Percentiles rank a stretch among this genome's conserved stretches.
These are phyloP conservation scores for Thermoascus crustaceus DNA, from an alignment of 2,329 filamentous ascomycete species.

Conservation along the genomic window DNA sequence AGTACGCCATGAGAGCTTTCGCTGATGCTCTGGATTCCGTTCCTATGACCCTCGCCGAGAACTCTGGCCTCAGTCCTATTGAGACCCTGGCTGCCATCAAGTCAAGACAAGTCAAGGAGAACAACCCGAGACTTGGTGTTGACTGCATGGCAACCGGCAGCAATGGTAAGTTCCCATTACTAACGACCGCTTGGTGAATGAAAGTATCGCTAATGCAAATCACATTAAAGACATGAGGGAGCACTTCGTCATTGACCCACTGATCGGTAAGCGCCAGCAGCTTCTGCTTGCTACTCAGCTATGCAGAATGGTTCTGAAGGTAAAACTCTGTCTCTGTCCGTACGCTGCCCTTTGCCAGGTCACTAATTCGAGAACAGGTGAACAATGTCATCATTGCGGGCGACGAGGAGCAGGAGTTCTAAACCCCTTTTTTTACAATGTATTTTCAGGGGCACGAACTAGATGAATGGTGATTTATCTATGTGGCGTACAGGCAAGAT, in stretches of 20 bases:
- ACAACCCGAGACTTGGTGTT: constrained; percentile 71
- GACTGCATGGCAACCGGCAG: constrained; percentile 95
- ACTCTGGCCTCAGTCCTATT: constrained; percentile 91
- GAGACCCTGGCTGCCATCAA: constrained; percentile 92
- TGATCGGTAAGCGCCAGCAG: constrained; percentile 98
- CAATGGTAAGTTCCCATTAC: constrained; percentile 53
- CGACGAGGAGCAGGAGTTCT: constrained; percentile 80
- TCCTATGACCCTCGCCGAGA: constrained; percentile 94
- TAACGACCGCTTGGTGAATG: too few species aligned
- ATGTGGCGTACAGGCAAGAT: constrained; percentile 1
- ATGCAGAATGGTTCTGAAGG: constrained; percentile 95
- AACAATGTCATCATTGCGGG: constrained; percentile 95
- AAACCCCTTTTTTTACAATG: constrained; percentile 31
- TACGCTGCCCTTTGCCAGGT: constrained; percentile 7
- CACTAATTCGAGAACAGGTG: constrained; percentile 36
- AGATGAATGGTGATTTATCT: neutral
- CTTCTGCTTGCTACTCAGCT: constrained; percentile 92
- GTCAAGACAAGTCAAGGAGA: constrained; percentile 88
- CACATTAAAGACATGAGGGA: constrained; percentile 74
- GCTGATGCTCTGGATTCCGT: constrained; percentile 87
- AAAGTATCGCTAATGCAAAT: constrained; percentile 6
- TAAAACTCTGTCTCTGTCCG: constrained; percentile 32
- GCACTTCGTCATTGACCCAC: constrained; percentile 93
- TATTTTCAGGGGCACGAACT: neutral
- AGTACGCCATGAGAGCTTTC: constrained; percentile 98